These are phyloP conservation scores for Carex arenaria DNA, from an alignment of 202 grass and related monocot genomes.

Conservation along the genomic window DNA sequence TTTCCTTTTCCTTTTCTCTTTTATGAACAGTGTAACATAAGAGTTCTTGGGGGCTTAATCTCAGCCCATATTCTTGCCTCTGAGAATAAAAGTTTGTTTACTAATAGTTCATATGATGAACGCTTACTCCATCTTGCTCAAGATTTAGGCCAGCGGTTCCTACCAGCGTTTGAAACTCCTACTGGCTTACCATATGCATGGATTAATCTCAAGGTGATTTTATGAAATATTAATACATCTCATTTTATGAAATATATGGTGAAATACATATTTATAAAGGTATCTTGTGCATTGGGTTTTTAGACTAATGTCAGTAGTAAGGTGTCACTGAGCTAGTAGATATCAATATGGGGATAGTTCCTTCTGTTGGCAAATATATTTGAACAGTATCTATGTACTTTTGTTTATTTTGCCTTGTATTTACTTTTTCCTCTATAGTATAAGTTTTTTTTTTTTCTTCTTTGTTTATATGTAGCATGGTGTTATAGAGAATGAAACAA, in stretches of 20 bases:
- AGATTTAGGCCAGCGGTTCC: slow-evolving; percentile 71
- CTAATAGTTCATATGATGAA: slow-evolving; percentile 65
- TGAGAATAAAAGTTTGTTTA: slow-evolving; percentile 54
- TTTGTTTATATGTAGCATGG: slow-evolving; percentile 56
- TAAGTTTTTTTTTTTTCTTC: background rate
- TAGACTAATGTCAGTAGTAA: background rate
- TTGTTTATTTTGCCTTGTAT: background rate
- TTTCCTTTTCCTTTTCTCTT: background rate
- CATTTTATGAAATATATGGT: background rate
- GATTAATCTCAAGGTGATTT: slow-evolving; percentile 86
- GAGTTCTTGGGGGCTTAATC: slow-evolving; percentile 93
- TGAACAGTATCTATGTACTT: background rate
- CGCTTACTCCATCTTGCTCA: slow-evolving; percentile 80
- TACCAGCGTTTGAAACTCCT: slow-evolving; percentile 93
- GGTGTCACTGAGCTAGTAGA: background rate
- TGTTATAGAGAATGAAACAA: slow-evolving; percentile 87
- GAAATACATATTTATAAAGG: background rate
- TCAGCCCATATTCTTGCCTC: slow-evolving; percentile 97
- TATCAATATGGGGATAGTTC: background rate
- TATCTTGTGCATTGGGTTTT: background rate
- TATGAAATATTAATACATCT: slow-evolving; percentile 21
- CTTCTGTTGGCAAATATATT: background rate
- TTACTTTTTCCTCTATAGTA: background rate
- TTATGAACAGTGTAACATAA: slow-evolving; percentile 82
- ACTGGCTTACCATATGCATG: slow-evolving; percentile 96